A percentile compares a stretch with the other conserved stretches of the same genome.
phyloP scores from a whole-genome alignment of 805 yeast genomes.

The Monosporozyma siamensis region DNA sequence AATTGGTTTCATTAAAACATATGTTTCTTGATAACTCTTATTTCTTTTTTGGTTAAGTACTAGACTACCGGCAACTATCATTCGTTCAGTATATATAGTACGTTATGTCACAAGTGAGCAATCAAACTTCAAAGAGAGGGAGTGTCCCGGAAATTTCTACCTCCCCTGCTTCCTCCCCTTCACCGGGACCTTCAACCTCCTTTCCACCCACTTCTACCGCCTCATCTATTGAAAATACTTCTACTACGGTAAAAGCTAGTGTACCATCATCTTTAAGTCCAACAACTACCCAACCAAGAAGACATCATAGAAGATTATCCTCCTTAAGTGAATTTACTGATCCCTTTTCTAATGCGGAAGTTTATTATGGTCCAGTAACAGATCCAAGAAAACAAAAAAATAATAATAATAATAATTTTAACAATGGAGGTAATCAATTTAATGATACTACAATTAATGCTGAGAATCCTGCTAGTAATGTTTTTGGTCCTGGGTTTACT shows the following conservation, averaged over 20 bases:
- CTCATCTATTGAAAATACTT: not conserved
- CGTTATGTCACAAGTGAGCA: not conserved
- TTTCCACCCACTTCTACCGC: not conserved
- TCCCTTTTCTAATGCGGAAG: constrained; percentile 61
- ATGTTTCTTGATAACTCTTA: too few species aligned
- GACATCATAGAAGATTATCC: constrained; percentile 26
- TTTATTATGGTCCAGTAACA: constrained; percentile 57
- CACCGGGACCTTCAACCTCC: not conserved
- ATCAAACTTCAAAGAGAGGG: not conserved
- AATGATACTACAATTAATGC: not conserved
- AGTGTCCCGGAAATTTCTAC: not conserved
- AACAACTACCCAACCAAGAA: not conserved
- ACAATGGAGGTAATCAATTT: not conserved
- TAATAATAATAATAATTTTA: not conserved
- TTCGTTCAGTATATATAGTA: not conserved
- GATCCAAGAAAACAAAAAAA: constrained; percentile 40
- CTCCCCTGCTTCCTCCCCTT: not conserved
- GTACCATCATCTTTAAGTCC: not conserved
- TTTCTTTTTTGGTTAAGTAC: too few species aligned
- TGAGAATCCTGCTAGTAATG: not conserved
- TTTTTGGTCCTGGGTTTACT: not conserved
- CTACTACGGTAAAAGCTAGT: not conserved
- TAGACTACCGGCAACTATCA: too few species aligned
- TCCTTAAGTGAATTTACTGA: constrained; percentile 43
- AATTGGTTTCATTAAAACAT: too few species aligned